Conservation (phyloP, 2,329 filamentous ascomycete genomes). For the Fusarium fracticaudum region DNA sequence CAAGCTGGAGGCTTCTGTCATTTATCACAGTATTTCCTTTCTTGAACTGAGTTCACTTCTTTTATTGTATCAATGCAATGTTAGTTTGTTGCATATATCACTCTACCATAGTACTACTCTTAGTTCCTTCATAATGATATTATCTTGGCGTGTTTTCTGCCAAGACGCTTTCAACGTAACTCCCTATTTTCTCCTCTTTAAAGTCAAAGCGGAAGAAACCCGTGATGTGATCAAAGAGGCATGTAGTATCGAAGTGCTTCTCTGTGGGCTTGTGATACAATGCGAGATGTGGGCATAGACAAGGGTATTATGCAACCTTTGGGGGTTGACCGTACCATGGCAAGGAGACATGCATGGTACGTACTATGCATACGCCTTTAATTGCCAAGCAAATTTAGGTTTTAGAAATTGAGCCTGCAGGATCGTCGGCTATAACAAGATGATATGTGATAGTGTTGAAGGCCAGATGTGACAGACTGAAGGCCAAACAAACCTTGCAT, state of each 20-base stretch:
- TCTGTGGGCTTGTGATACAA: conserved; percentile 1
- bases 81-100: conserved; percentile 1
- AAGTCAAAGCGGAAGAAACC: background rate
- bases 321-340: background rate
- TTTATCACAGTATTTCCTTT: background rate
- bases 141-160: conserved; percentile 1
- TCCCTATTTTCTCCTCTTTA: background rate
- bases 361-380: background rate
- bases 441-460: conserved; percentile 11
- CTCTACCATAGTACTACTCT: conserved; percentile 10
- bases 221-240: conserved; percentile 3
- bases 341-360: background rate
- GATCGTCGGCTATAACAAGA: background rate
- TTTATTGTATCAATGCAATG: conserved; percentile 5
- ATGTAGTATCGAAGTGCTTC: conserved; percentile 4
- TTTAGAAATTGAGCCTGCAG: conserved; percentile 2
- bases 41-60: background rate
- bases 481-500: background rate
- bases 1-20: conserved; percentile 2
- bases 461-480: background rate
- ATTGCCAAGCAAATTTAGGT: background rate
- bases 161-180: background rate
- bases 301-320: conserved; percentile 5
- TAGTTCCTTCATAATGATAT: conserved; percentile 14
- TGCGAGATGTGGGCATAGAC: conserved; percentile 7